Evolutionary conservation across 495 filamentous ascomycete species (phyloP), one percentile per base, ranked within the genome.

Genomic region (Penicillium longicatenatum): DNA sequence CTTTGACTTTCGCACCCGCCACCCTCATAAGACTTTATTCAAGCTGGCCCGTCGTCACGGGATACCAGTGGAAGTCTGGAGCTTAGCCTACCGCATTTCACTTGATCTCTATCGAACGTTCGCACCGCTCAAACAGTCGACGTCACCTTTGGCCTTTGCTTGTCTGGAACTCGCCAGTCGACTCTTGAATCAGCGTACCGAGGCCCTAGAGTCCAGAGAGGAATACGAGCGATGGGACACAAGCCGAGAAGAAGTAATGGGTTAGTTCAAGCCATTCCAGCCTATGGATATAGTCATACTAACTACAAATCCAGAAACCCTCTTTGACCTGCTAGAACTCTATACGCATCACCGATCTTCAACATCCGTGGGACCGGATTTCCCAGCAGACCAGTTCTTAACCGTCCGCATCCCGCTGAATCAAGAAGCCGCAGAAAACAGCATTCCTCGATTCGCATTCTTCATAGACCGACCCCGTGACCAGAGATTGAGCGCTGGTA

Each of bases 31-130:
- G 59, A 77, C 90, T 12, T 72, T 97, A 37, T 75, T 89, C 58
- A 98, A 98, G 72, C 76, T 97, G 31, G 71, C 80, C 29, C 82
- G 83, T 61, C 68, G 68, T 10, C 82, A 80, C 57, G 69, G 74
- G 4, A 63, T 86, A 14, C 65, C 76, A 20, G 75, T 73, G 17
- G 74, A 75, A 31, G 81, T 89, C 41, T 81, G 84, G 17, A 74
- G 77, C 12, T 75, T 83, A 5, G 89, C 90, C 0, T 95, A 90
- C 72, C 86, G 88, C 66, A 89, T 97, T 61, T 88, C 86, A 12
- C 80, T 92, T 51, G 94, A 98, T 71, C 75, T 96, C 17, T 95
- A 97, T 70, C 90, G 92, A 62, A 98, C 94, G 4, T 95, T 90
- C 70, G 87, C 89, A 6, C 94, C 93, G 17, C 76, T 98, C 33